These are phyloP conservation scores for Pyrenopolyporus hunteri DNA, from an alignment of 495 filamentous ascomycete genomes.

Conservation along the genomic window DNA sequence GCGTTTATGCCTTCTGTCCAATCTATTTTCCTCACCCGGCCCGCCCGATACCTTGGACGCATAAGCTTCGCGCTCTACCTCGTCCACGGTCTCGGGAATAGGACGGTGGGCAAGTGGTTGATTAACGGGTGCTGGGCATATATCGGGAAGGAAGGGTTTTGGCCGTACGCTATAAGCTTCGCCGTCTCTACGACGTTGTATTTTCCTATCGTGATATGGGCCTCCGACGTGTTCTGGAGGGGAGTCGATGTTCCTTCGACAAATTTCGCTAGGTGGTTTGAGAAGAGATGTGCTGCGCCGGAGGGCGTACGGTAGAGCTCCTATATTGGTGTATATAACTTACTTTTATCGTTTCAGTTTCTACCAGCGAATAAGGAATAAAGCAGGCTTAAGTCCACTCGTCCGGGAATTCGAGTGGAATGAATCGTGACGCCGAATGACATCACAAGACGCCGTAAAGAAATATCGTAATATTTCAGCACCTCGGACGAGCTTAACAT, in stretches of 20 bases:
- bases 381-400: too few species aligned
- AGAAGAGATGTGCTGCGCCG: constrained; percentile 43
- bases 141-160: constrained; percentile 58
- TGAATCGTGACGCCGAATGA: too few species aligned
- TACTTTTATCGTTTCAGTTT: neutral
- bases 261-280: constrained; percentile 60
- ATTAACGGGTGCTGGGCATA: constrained; percentile 59
- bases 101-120: constrained; percentile 58
- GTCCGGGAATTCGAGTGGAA: too few species aligned
- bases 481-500: too few species aligned
- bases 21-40: constrained; percentile 55
- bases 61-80: constrained; percentile 65
- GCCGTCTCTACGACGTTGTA: constrained; percentile 55
- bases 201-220: constrained; percentile 58
- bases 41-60: constrained; percentile 62
- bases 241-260: constrained; percentile 62
- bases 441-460: too few species aligned
- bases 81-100: constrained; percentile 61
- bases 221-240: constrained; percentile 65
- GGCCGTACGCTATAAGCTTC: constrained; percentile 56
- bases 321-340: neutral
- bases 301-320: constrained; percentile 8
- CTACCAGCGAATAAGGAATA: neutral
- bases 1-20: constrained; percentile 57
- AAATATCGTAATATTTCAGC: too few species aligned